Evolutionary conservation across 768 basidiomycete species (phyloP).

Genomic region (Phanerodontia chrysosporium): DNA sequence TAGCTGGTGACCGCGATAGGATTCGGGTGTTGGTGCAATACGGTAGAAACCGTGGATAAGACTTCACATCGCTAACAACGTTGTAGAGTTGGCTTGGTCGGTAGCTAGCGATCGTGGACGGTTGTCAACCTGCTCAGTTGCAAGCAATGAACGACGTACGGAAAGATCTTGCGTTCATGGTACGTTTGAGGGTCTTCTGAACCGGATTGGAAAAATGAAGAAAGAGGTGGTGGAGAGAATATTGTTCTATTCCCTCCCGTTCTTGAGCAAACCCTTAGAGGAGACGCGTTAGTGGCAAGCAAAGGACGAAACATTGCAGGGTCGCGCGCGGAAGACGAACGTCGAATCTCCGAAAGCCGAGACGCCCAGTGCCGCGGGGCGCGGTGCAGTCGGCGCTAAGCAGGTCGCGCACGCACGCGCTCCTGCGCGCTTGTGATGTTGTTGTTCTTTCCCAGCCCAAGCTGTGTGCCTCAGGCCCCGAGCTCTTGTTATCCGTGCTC

Average conservation of each 20-base stretch:
- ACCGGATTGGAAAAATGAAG: conserved; percentile 39
- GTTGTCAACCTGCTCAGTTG: conserved; percentile 8
- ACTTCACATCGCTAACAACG: conserved; percentile 82
- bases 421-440: neutral
- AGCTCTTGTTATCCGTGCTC: neutral
- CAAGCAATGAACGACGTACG: conserved; percentile 50
- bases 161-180: conserved; percentile 81
- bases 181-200: conserved; percentile 53
- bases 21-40: conserved; percentile 78
- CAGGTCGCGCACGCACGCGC: neutral
- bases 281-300: neutral
- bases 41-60: conserved; percentile 85
- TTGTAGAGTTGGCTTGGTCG: conserved; percentile 73
- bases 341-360: neutral
- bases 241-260: neutral
- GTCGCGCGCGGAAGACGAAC: neutral
- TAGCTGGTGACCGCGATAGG: conserved; percentile 34
- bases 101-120: conserved; percentile 49
- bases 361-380: neutral
- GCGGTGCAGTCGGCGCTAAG: neutral
- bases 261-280: neutral
- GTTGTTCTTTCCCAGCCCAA: neutral
- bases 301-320: neutral
- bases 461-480: neutral
- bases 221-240: conserved; percentile 35